A percentile compares a stretch with the other conserved stretches of the same genome.
Evolutionary conservation across 192 early-diverging fungal genomes (phyloP).

Genomic region (Coemansia reversa): DNA sequence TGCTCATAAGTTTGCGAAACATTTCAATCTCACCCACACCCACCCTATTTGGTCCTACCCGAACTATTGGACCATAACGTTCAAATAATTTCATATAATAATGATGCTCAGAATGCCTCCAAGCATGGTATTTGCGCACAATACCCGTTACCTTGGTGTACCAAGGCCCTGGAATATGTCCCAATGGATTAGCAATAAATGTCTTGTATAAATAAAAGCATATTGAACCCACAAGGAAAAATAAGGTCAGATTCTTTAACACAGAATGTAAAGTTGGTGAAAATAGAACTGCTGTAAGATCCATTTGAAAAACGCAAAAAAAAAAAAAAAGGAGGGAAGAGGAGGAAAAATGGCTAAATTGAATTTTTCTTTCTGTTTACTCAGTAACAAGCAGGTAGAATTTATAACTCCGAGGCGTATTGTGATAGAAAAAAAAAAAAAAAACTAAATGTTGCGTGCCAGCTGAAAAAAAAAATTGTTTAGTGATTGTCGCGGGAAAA

Average conservation of each 20-base stretch:
- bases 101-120: constrained; percentile 22
- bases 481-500: too few species aligned
- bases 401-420: too few species aligned
- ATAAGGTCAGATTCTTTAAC: background rate
- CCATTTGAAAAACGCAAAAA: too few species aligned
- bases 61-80: constrained; percentile 26
- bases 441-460: too few species aligned
- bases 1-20: constrained; percentile 22
- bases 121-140: constrained; percentile 26
- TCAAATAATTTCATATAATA: constrained; percentile 16
- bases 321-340: too few species aligned
- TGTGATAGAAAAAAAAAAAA: too few species aligned
- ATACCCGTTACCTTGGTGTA: constrained; percentile 23
- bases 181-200: constrained; percentile 5
- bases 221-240: background rate
- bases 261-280: too few species aligned
- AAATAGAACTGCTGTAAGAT: too few species aligned
- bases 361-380: too few species aligned
- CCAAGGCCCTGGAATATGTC: constrained; percentile 30
- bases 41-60: constrained; percentile 15
- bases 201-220: background rate
- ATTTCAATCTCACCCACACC: constrained; percentile 21
- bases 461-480: too few species aligned
- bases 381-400: too few species aligned
- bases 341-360: too few species aligned